Evolutionary conservation across 164 flowering plant species (phyloP).

Genomic region (Sedum album): DNA sequence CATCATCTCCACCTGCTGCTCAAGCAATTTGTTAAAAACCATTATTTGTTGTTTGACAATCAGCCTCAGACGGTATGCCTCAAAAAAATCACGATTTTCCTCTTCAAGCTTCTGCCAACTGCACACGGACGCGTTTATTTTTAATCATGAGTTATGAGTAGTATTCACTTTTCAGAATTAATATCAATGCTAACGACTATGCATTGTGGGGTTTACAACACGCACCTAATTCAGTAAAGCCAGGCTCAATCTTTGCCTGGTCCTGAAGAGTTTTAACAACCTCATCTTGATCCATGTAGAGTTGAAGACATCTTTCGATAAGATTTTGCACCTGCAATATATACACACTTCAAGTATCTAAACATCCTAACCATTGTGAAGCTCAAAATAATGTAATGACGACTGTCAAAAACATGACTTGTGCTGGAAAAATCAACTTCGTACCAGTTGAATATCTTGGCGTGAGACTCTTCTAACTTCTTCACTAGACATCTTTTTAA

Average conservation of each 20-base stretch:
- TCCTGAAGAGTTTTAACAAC: slow-evolving; percentile 28
- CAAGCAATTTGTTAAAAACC: slow-evolving; percentile 58
- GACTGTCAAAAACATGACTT: background rate
- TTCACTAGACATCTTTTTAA: slow-evolving; percentile 31
- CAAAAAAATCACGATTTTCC: slow-evolving; percentile 69
- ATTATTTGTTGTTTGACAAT: slow-evolving; percentile 58
- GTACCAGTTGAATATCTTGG: slow-evolving; percentile 40
- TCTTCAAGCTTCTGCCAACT: slow-evolving; percentile 91
- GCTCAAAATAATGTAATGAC: background rate
- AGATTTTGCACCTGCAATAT: slow-evolving; percentile 44
- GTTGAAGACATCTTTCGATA: slow-evolving; percentile 46
- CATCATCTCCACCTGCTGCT: slow-evolving; percentile 61
- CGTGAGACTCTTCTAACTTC: slow-evolving; percentile 33
- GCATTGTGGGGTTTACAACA: too few relatives aligned
- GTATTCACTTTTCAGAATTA: background rate
- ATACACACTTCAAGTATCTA: background rate
- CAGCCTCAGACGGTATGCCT: slow-evolving; percentile 58
- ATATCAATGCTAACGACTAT: background rate
- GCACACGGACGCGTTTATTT: slow-evolving; percentile 11
- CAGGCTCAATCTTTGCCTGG: slow-evolving; percentile 43
- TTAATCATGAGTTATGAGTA: background rate
- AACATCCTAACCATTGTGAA: background rate
- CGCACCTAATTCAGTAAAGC: slow-evolving; percentile 44
- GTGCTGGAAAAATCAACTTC: background rate
- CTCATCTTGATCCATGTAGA: slow-evolving; percentile 44